phyloP scores from a whole-genome alignment of 2,329 filamentous ascomycete species.

The Knufia petricola region DNA sequence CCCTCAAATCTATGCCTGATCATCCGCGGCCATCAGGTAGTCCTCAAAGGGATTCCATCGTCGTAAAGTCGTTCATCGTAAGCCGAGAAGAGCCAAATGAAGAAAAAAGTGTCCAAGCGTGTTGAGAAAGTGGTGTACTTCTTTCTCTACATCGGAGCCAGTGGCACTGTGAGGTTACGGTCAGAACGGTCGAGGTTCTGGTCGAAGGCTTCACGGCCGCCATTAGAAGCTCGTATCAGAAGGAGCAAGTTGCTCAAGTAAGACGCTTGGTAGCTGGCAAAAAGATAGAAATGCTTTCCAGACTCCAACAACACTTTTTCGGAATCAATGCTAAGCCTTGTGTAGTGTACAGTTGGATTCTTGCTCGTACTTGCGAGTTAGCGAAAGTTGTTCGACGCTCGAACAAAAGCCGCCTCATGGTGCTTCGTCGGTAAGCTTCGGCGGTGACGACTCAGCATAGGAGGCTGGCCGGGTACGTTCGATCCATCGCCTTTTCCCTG shows the following conservation, averaged over 20 bases:
- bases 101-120: background rate
- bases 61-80: conserved; percentile 3
- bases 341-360: background rate
- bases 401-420: background rate
- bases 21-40: background rate
- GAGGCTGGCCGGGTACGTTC: conserved; percentile 40
- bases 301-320: conserved; percentile 2
- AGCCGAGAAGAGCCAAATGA: background rate
- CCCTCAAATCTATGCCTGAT: background rate
- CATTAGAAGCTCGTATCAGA: background rate
- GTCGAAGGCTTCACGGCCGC: background rate
- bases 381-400: background rate
- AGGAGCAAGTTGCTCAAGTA: background rate
- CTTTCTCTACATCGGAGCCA: background rate
- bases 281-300: background rate
- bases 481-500: conserved; percentile 69
- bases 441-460: conserved; percentile 14
- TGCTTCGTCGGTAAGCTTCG: conserved; percentile 3
- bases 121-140: background rate
- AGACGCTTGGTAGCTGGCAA: background rate
- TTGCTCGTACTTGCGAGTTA: background rate
- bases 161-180: background rate
- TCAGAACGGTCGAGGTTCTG: background rate
- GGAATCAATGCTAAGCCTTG: background rate
- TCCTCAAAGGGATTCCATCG: background rate